A percentile compares a stretch with the other conserved stretches of the same genome.
These are phyloP conservation scores for Malassezia japonica DNA, from an alignment of 1,284 basidiomycete genomes.

Conservation along the genomic window DNA sequence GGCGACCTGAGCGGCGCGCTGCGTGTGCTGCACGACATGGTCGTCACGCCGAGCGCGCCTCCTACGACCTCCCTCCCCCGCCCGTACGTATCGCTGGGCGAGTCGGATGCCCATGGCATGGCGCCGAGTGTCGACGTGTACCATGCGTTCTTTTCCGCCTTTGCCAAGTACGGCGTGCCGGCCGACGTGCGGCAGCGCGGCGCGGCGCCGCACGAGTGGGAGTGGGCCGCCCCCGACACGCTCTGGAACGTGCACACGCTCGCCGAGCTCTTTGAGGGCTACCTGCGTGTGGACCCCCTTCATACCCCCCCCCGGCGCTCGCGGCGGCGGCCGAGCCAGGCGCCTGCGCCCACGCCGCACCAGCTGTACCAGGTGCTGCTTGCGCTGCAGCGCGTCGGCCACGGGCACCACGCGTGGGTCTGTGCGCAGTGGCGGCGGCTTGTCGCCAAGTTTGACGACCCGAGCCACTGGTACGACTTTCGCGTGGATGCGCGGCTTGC, in stretches of 20 bases:
- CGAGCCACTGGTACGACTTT: constrained; percentile 8
- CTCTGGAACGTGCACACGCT: constrained; percentile 4
- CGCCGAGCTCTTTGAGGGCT: constrained; percentile 16
- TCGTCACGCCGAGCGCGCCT: background rate
- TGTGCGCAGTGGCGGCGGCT: constrained; percentile 10
- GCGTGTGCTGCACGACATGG: constrained; percentile 15
- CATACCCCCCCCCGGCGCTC: background rate
- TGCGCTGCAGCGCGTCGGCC: constrained; percentile 12
- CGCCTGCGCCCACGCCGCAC: constrained; percentile 7
- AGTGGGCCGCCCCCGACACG: background rate
- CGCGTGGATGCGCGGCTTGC: constrained; percentile 2
- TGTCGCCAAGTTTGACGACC: constrained; percentile 8
- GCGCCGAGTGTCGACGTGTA: constrained; percentile 7
- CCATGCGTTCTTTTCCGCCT: constrained; percentile 11
- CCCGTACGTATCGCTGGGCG: background rate
- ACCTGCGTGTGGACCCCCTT: constrained; percentile 8
- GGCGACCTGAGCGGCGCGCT: constrained; percentile 12
- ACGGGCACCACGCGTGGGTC: constrained; percentile 3
- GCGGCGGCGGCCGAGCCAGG: background rate
- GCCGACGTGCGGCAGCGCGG: background rate
- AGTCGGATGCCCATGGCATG: background rate
- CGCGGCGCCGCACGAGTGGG: background rate
- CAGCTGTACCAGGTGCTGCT: constrained; percentile 10
- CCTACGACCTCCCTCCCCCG: background rate
- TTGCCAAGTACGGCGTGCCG: constrained; percentile 7